A percentile compares a stretch with the other conserved stretches of the same genome.
phyloP scores from a whole-genome alignment of 164 flowering plant species.

The Tetrastigma voinierianum region DNA sequence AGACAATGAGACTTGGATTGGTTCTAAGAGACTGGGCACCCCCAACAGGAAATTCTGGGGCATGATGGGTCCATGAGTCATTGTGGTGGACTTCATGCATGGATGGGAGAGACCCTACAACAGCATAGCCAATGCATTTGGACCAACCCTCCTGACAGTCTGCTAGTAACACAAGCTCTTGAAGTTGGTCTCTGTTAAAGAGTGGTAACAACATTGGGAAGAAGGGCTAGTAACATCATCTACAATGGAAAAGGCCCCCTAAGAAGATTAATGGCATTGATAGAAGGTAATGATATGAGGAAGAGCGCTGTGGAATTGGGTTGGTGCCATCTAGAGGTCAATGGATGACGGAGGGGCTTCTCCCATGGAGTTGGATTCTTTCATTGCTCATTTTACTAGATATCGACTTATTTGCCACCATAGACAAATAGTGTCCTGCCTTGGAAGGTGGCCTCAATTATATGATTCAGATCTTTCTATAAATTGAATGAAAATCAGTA shows the following conservation, averaged over 20 bases:
- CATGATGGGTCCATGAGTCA: too few relatives aligned
- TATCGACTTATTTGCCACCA: neutral
- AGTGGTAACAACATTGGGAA: constrained; percentile 1
- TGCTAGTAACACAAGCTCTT: constrained; percentile 13
- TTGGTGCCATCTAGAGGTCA: constrained; percentile 1
- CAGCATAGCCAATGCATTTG: constrained; percentile 23
- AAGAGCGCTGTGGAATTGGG: constrained; percentile 18
- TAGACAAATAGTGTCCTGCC: too few relatives aligned
- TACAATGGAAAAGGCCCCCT: constrained; percentile 9
- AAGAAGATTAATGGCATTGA: constrained; percentile 19
- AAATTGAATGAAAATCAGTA: too few relatives aligned
- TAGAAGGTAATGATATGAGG: constrained; percentile 27
- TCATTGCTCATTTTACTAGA: constrained; percentile 23
- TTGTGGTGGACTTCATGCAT: too few relatives aligned
- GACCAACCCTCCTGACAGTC: constrained; percentile 20
- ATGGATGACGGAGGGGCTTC: constrained; percentile 9
- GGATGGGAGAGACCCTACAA: too few relatives aligned
- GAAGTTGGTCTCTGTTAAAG: constrained; percentile 16
- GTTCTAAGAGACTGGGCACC: too few relatives aligned
- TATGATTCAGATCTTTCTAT: too few relatives aligned
- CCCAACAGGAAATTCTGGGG: too few relatives aligned
- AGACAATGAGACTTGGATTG: too few relatives aligned
- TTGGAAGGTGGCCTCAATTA: too few relatives aligned
- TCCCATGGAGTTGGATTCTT: constrained; percentile 22
- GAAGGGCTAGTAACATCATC: constrained; percentile 9